Base-by-base conservation (phyloP, 2,329 filamentous ascomycete genomes). In the Diaporthe destruens region DNA sequence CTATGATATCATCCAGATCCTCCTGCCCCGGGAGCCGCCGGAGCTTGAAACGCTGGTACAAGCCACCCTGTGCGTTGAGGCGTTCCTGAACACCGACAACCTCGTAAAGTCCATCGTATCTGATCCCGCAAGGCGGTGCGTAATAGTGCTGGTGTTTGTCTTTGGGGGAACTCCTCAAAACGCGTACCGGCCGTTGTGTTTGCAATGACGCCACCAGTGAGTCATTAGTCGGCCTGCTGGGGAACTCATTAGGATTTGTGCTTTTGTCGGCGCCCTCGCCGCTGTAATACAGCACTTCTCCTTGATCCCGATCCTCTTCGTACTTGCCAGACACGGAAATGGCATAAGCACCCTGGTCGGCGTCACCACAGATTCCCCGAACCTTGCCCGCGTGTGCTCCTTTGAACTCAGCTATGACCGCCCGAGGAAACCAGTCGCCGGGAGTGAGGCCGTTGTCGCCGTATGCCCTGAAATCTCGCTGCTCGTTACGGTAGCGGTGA, bases 341-440 rank as follows among this genome's bases (percentile, higher is more conserved):
- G 0, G 87, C 89, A 59, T 83, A 88, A 0, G 88, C 87, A 0
- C 89, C 89, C 1, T 79, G 67, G 0, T 78, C 76, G 1, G 76
- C 77, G 8, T 81, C 80, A 1, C 89, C 89, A 29, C 79, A 84
- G 47, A 92, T 91, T 3, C 87, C 87, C 1, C 80, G 84, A 75
- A 86, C 81, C 0, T 80, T 74, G 0, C 79, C 75, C 2, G 87
- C 87, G 75, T 91, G 89, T 0, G 86, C 88, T 3, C 89, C 88
- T 70, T 87, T 85, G 16, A 87, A 85, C 0, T 88, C 77, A 0
- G 86, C 83, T 14, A 83, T 84, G 0, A 87, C 79, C 72, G 88
- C 87, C 0, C 82, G 81, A 0, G 88, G 87, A 84, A 84, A 90
- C 88, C 89, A 91, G 44, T 86, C 76, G 9, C 84, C 83, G 4